Conservation (phyloP, 2,329 filamentous ascomycete species). For the Anthostomella pinea region DNA sequence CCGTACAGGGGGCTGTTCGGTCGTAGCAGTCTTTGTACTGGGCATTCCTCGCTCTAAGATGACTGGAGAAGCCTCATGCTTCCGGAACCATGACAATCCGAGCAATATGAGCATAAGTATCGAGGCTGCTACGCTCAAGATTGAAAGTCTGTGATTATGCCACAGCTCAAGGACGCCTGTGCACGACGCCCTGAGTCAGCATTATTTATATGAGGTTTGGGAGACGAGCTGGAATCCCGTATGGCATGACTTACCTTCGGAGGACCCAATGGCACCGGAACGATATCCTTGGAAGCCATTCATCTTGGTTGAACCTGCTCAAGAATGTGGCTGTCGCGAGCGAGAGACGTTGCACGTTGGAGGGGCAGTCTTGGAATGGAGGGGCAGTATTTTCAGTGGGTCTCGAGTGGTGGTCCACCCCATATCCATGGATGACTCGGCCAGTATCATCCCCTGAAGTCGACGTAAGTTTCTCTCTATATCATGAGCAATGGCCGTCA, state of each 20-base stretch:
- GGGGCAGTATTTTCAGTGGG: constrained; percentile 1
- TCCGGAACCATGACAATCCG: constrained; percentile 13
- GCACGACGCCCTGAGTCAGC: constrained; percentile 1
- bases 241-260: constrained; percentile 13
- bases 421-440: constrained; percentile 5
- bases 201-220: background rate
- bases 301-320: constrained; percentile 11
- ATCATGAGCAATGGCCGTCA: too few species aligned
- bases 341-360: too few species aligned
- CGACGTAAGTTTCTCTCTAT: too few species aligned
- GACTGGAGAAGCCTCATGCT: constrained; percentile 1
- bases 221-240: too few species aligned
- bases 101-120: constrained; percentile 34
- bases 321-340: constrained; percentile 1
- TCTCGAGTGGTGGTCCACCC: background rate
- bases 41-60: constrained; percentile 12
- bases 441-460: too few species aligned
- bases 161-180: constrained; percentile 40
- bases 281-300: constrained; percentile 8
- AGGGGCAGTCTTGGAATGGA: background rate
- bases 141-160: constrained; percentile 44
- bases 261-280: constrained; percentile 3
- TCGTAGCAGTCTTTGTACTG: constrained; percentile 7
- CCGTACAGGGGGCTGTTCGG: background rate
- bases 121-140: constrained; percentile 38